Evolutionary conservation across 2,329 filamentous ascomycete genomes (phyloP), one percentile per base, ranked within the genome.

Genomic region (Fusarium sacchari): DNA sequence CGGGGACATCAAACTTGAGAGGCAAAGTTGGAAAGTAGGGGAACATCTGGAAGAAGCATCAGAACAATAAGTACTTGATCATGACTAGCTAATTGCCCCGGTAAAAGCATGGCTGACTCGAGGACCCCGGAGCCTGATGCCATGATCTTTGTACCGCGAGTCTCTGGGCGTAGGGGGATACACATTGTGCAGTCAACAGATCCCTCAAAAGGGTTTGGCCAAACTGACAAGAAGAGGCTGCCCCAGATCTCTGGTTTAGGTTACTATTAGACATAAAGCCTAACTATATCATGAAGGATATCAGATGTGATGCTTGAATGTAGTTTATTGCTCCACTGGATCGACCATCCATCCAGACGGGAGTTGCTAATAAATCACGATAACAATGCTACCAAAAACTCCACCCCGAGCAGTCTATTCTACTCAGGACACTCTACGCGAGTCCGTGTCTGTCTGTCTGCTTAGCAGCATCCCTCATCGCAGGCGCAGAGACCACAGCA

Each of bases 401-500:
- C 71, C 63, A 42, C 47, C 40, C 36, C 32, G 40, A 32, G 44
- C 34, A 60, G 67, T 61, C 56, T 61, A 62, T 44, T 15, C 37
- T 30, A 53, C 42, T 26, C 24, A 50, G 49, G 36, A 66, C 39
- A 26, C 53, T 39, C 26, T 43, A 64, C 32, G 36, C 28, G 44
- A 61, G 32, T 14, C 42, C n/a, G 32, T 32, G 28, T 14, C 42
- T 26, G 28, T 14, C 42, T 26, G 22, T 37, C 36, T 37, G 60
- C 47, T 70, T 64, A 85, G 78, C 84, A 85, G 79, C 84, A 85
- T 28, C 75, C 77, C 73, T 85, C 84, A 2, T 85, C 77, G 73
- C 84, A 85, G 57, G 78, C 83, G 77, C 84, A 85, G 67, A 85
- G 82, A 64, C 84, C 84, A 67, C 84, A 85, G 80, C 84, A 85